These are phyloP conservation scores for Sarocladium brachiariae DNA, from an alignment of 2,329 filamentous ascomycete species.

Conservation along the genomic window DNA sequence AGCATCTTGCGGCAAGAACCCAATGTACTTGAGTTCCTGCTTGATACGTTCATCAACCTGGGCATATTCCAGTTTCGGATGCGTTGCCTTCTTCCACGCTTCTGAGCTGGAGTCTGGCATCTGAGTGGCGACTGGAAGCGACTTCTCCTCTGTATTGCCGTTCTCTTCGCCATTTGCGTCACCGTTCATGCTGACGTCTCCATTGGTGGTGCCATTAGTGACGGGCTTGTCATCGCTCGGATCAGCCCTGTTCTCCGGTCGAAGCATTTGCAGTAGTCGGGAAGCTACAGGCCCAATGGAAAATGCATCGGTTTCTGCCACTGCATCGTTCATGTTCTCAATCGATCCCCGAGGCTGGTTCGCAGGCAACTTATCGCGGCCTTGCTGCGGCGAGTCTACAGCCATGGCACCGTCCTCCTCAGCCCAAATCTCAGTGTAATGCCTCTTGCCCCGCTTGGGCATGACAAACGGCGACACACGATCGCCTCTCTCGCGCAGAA, in stretches of 20 bases:
- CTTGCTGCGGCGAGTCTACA: slow-evolving; percentile 57
- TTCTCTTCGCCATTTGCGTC: slow-evolving; percentile 32
- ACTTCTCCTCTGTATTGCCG: slow-evolving; percentile 30
- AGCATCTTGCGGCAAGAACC: slow-evolving; percentile 66
- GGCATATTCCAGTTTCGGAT: slow-evolving; percentile 72
- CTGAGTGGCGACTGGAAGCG: slow-evolving; percentile 62
- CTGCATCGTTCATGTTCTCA: slow-evolving; percentile 78
- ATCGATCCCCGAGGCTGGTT: slow-evolving; percentile 82
- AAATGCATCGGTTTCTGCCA: slow-evolving; percentile 82
- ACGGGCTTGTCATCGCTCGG: slow-evolving; percentile 50
- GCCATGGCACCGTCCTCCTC: slow-evolving; percentile 83
- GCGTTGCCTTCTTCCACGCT: slow-evolving; percentile 70
- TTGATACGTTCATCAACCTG: slow-evolving; percentile 87
- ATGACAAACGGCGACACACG: slow-evolving; percentile 77
- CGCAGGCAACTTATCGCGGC: slow-evolving; percentile 60
- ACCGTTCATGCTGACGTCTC: slow-evolving; percentile 50
- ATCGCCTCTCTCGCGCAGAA: slow-evolving; percentile 84
- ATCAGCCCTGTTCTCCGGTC: slow-evolving; percentile 61
- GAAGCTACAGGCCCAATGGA: slow-evolving; percentile 82
- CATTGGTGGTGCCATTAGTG: slow-evolving; percentile 43
- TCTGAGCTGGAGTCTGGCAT: slow-evolving; percentile 73
- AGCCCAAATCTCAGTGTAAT: slow-evolving; percentile 87
- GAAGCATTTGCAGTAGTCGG: slow-evolving; percentile 71
- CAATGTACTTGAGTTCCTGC: slow-evolving; percentile 84
- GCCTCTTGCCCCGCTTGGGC: slow-evolving; percentile 73